A percentile compares a stretch with the other conserved stretches of the same genome.
Evolutionary conservation across 78 protist species (phyloP).

Genomic region (Pelomyxa schiedti): DNA sequence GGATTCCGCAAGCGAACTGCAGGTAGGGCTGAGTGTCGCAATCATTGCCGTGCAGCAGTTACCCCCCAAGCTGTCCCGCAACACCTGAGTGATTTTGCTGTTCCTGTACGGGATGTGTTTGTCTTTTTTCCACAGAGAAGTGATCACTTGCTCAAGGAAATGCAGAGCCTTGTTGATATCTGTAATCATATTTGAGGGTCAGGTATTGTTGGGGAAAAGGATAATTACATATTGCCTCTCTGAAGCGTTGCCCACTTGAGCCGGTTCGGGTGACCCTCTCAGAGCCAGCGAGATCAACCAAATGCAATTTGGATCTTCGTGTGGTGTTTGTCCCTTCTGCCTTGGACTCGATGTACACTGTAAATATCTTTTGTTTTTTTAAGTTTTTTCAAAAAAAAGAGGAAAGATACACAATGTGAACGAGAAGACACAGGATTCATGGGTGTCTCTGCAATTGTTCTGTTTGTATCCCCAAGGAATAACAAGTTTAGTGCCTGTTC

Average conservation of each 20-base stretch:
- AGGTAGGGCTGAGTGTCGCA: slow-evolving; percentile 19
- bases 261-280: slow-evolving; percentile 24
- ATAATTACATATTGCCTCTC: neutral
- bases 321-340: slow-evolving; percentile 2
- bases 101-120: slow-evolving; percentile 68
- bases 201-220: neutral
- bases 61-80: slow-evolving; percentile 67
- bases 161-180: slow-evolving; percentile 61
- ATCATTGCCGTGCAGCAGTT: slow-evolving; percentile 67
- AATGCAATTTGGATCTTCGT: slow-evolving; percentile 42
- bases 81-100: slow-evolving; percentile 57
- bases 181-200: slow-evolving; percentile 6
- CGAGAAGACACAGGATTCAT: slow-evolving; percentile 49
- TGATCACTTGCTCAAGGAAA: slow-evolving; percentile 41
- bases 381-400: neutral
- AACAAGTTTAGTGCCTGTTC: slow-evolving; percentile 34
- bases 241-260: slow-evolving; percentile 13
- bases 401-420: slow-evolving; percentile 39
- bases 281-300: slow-evolving; percentile 64
- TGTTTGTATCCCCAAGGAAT: slow-evolving; percentile 55
- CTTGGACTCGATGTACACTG: neutral
- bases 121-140: neutral
- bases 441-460: slow-evolving; percentile 50
- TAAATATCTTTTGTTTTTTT: slow-evolving; percentile 1
- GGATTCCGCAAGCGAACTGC: neutral